Percentiles rank a stretch among this genome's conserved stretches.
phyloP scores from a whole-genome alignment of 2,329 filamentous ascomycete genomes.

The Diaporthe helianthi region DNA sequence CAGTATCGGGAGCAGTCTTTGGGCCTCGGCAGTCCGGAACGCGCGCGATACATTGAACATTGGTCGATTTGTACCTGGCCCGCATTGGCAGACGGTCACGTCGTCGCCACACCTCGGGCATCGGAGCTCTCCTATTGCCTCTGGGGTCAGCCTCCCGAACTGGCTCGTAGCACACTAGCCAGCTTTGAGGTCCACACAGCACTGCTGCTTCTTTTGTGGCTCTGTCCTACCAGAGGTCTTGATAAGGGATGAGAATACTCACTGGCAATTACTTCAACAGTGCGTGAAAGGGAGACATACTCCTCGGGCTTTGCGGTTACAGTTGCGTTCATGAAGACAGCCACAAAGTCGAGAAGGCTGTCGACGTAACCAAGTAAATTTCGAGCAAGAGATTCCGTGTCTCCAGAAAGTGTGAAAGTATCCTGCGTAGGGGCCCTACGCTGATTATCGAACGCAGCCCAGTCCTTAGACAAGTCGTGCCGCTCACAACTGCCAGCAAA shows the following conservation, averaged over 20 bases:
- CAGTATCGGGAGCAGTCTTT: neutral
- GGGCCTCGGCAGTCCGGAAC: neutral
- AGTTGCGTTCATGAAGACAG: neutral
- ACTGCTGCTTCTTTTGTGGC: neutral
- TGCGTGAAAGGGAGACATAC: neutral
- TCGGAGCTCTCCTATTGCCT: neutral
- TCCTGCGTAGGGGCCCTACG: neutral
- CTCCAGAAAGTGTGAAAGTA: neutral
- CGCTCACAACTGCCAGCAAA: neutral
- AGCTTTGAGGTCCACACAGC: neutral
- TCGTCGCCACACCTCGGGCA: neutral
- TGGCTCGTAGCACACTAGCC: neutral
- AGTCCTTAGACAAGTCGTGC: neutral
- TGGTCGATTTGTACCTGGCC: neutral
- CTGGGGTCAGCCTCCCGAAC: neutral
- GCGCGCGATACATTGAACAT: conserved; percentile 9
- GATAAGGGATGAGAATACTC: neutral
- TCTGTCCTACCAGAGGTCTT: neutral
- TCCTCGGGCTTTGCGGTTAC: neutral
- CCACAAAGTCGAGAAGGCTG: neutral
- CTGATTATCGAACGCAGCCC: neutral
- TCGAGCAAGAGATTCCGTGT: neutral
- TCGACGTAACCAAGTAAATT: neutral
- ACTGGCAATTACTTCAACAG: neutral
- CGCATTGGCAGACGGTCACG: neutral